Evolutionary conservation across 2,329 filamentous ascomycete species (phyloP), one percentile per base, ranked within the genome.

Genomic region (Aspergillus spinulosporus): DNA sequence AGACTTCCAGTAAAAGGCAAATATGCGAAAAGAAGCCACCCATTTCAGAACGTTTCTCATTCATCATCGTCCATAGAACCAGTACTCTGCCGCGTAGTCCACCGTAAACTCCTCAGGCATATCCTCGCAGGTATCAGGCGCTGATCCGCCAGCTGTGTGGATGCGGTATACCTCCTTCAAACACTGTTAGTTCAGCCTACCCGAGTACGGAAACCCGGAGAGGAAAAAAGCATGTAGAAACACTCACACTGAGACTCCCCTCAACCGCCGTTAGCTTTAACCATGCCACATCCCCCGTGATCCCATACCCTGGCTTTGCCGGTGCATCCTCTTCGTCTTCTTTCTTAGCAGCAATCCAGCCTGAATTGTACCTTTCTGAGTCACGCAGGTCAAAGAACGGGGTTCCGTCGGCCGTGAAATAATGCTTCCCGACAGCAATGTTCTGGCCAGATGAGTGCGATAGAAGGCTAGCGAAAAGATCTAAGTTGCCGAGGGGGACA

Each of bases 31-130:
- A 42, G 37, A 51, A 40, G 34, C 50, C 43, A 29, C 50, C 50
- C 21, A 40, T 32, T 4, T 34, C 32, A 8, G n/a, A 29, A 5
- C 15, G 6, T 8, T 4, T 28, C 21, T 31, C n/a, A 14, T 2
- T 12, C 21, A 28, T 21, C 21, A 14, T 70, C 55, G 71, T 14
- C 68, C 73, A 57, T 73, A 78, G 28, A 77, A 74, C 74, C 73
- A 77, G 57, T 77, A 77, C 61, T 76, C 70, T 4, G 75, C 74
- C 4, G 72, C 66, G 65, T 78, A 78, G 15, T 72, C 65, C 26
- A 75, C 66, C 49, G 69, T 57, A 32, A 76, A 63, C 0, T 63
- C 69, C 3, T 63, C 57, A 5, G 64, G 48, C 54, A 71, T 67
- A 5, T 66, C 65, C 32, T 64, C 57, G 60, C 75, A 78, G 0